Percentiles rank a stretch among this genome's conserved stretches.
Evolutionary conservation across 2,329 filamentous ascomycete genomes (phyloP).

Genomic region (Lecanicillium sp.): DNA sequence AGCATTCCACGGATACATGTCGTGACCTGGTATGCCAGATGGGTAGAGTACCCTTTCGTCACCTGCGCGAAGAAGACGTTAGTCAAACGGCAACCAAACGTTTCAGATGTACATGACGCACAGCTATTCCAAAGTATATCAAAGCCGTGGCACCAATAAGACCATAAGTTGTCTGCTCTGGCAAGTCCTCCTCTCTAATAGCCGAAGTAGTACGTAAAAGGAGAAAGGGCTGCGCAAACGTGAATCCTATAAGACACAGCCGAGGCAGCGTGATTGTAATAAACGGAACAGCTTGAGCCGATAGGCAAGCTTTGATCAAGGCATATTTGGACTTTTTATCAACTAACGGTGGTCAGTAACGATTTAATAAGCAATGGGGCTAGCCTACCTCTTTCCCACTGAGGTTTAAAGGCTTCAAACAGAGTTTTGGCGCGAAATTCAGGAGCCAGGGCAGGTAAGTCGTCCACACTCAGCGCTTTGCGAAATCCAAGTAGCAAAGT

Average conservation of each 20-base stretch:
- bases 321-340: background rate
- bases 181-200: background rate
- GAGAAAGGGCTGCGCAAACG: slow-evolving; percentile 1
- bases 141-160: slow-evolving; percentile 1
- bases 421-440: slow-evolving; percentile 1
- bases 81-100: too few species aligned
- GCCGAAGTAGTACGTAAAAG: background rate
- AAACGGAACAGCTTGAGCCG: background rate
- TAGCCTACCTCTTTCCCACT: slow-evolving; percentile 1
- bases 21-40: slow-evolving; percentile 1
- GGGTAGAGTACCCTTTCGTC: background rate
- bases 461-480: background rate
- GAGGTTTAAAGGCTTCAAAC: background rate
- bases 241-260: background rate
- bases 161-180: background rate
- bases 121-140: slow-evolving; percentile 4
- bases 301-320: background rate
- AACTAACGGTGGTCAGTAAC: too few species aligned
- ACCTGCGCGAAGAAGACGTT: background rate
- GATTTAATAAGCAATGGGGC: too few species aligned
- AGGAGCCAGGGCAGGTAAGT: background rate
- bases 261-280: background rate
- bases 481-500: background rate
- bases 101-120: background rate
- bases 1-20: background rate